Conservation (phyloP, 176 grass and related monocot genomes). For the Eleusine coracana region DNA sequence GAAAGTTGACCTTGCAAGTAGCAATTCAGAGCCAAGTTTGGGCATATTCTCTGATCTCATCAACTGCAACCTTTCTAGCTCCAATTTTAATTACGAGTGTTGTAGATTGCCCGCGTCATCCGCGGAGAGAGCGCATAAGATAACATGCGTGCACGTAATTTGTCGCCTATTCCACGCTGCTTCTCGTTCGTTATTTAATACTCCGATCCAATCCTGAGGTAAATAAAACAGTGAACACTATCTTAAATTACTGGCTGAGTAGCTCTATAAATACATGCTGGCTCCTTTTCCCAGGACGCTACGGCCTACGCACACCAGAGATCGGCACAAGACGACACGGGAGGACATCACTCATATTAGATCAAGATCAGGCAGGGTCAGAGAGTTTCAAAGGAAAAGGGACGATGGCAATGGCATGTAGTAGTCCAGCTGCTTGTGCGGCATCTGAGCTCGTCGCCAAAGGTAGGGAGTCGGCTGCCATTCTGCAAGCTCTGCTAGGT, state of each 20-base stretch:
- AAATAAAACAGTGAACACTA: background rate
- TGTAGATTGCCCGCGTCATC: no score
- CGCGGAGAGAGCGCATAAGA: no score
- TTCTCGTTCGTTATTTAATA: no score
- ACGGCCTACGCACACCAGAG: background rate
- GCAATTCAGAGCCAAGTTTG: no score
- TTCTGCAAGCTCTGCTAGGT: background rate
- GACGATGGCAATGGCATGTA: background rate
- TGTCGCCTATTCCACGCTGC: no score
- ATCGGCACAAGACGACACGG: background rate
- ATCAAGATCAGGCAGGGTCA: background rate
- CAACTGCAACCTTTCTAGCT: no score
- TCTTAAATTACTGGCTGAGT: background rate
- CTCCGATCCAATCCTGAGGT: background rate
- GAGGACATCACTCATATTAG: background rate
- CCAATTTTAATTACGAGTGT: no score
- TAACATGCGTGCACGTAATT: no score
- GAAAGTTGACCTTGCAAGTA: no score
- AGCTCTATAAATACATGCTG: background rate
- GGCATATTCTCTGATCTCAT: no score
- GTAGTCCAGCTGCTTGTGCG: background rate
- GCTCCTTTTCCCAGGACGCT: background rate
- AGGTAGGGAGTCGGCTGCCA: background rate
- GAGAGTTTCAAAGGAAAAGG: no score
- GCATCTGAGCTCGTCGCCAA: conserved; percentile 1